Percentiles rank a stretch among this genome's conserved stretches.
These are phyloP conservation scores for Penicillium arizonense DNA, from an alignment of 495 filamentous ascomycete genomes.

Conservation along the genomic window DNA sequence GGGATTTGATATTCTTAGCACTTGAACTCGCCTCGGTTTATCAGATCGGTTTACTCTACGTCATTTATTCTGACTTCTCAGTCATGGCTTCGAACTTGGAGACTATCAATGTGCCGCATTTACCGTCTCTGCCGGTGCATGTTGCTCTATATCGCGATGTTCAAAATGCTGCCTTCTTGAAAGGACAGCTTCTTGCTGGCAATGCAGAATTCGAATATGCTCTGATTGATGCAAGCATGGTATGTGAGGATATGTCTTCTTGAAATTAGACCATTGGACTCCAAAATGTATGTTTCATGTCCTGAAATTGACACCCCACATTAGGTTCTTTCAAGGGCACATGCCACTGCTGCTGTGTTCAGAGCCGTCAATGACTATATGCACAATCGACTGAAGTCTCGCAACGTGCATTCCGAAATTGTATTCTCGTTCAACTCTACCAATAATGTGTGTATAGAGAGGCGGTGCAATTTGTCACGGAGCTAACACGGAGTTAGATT, in stretches of 20 bases:
- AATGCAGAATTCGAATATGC: constrained; percentile 90
- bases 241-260: constrained; percentile 26
- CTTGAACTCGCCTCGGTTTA: neutral
- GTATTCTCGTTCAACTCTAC: constrained; percentile 79
- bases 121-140: constrained; percentile 67
- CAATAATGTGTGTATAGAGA: constrained; percentile 66
- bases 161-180: constrained; percentile 71
- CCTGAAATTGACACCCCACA: constrained; percentile 9
- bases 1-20: neutral
- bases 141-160: constrained; percentile 73
- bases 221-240: constrained; percentile 78
- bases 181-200: constrained; percentile 74
- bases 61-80: constrained; percentile 12
- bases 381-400: constrained; percentile 63
- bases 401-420: constrained; percentile 91
- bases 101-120: constrained; percentile 66
- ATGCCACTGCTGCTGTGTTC: constrained; percentile 75
- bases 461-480: neutral
- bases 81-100: constrained; percentile 35
- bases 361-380: constrained; percentile 68
- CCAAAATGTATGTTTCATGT: neutral
- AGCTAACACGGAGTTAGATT: constrained; percentile 59
- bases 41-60: constrained; percentile 10
- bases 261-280: neutral
- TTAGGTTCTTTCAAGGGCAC: constrained; percentile 64